These are phyloP conservation scores for Ophiostoma novo-ulmi DNA, from an alignment of 2,329 filamentous ascomycete genomes.

Conservation along the genomic window DNA sequence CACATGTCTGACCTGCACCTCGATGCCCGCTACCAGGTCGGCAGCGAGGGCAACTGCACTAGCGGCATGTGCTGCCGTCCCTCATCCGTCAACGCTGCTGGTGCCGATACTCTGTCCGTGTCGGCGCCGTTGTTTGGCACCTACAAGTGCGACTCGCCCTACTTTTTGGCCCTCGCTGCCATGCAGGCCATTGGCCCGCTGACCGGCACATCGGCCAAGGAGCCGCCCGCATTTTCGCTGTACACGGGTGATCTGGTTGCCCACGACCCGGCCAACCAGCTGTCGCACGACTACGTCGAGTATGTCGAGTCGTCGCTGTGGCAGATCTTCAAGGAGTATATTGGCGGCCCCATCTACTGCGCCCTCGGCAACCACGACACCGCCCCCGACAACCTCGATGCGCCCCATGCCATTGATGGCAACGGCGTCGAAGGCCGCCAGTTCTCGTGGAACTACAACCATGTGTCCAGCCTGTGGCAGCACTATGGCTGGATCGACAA, in stretches of 20 bases:
- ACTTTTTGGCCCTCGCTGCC: slow-evolving; percentile 51
- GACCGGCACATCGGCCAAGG: slow-evolving; percentile 46
- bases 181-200: slow-evolving; percentile 51
- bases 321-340: slow-evolving; percentile 51
- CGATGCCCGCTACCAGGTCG: slow-evolving; percentile 50
- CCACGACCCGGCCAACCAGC: slow-evolving; percentile 48
- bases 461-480: slow-evolving; percentile 44
- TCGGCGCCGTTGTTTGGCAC: slow-evolving; percentile 51
- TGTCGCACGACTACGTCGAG: slow-evolving; percentile 48
- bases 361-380: slow-evolving; percentile 56
- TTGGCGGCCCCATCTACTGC: slow-evolving; percentile 52
- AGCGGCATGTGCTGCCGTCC: slow-evolving; percentile 56
- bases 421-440: slow-evolving; percentile 45
- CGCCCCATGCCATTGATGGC: slow-evolving; percentile 43
- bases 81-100: slow-evolving; percentile 30
- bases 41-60: slow-evolving; percentile 50
- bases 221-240: slow-evolving; percentile 50
- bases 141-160: slow-evolving; percentile 54
- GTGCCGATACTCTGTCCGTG: slow-evolving; percentile 38
- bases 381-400: slow-evolving; percentile 49
- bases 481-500: slow-evolving; percentile 48
- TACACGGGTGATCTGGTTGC: slow-evolving; percentile 57
- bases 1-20: slow-evolving; percentile 59
- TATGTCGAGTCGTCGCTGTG: slow-evolving; percentile 51
- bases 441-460: slow-evolving; percentile 50